A percentile compares a stretch with the other conserved stretches of the same genome.
These are phyloP conservation scores for Lactarius pseudohatsudake DNA, from an alignment of 768 basidiomycete genomes.

Conservation along the genomic window DNA sequence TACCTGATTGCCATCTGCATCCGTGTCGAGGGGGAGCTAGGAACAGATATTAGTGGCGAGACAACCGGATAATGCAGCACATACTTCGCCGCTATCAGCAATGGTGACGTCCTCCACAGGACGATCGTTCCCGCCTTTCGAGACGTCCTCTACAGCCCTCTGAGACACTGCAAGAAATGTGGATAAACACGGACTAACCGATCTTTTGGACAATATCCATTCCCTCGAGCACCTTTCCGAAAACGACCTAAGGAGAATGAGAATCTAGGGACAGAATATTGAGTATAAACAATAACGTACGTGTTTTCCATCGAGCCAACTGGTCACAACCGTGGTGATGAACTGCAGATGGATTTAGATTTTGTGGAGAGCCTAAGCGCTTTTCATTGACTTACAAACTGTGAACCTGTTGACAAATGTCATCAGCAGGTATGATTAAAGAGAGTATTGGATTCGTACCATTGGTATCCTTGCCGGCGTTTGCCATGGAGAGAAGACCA, in stretches of 20 bases:
- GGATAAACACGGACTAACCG: constrained; percentile 47
- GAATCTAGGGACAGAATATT: constrained; percentile 24
- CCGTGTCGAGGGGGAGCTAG: constrained; percentile 57
- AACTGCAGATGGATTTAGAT: constrained; percentile 54
- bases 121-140: constrained; percentile 68
- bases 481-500: constrained; percentile 92
- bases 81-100: constrained; percentile 84
- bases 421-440: constrained; percentile 21
- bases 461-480: constrained; percentile 90
- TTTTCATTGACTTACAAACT: constrained; percentile 63
- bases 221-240: constrained; percentile 89
- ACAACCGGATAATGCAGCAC: constrained; percentile 19
- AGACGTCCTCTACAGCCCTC: constrained; percentile 61
- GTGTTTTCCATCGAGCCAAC: constrained; percentile 91
- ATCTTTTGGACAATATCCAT: constrained; percentile 83
- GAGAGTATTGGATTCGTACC: constrained; percentile 46
- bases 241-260: constrained; percentile 68
- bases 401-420: constrained; percentile 56
- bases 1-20: constrained; percentile 81
- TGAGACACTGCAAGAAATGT: constrained; percentile 24
- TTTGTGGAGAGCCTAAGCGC: background rate
- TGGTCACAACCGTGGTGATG: constrained; percentile 84
- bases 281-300: constrained; percentile 41
- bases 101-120: constrained; percentile 80
- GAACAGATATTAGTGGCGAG: constrained; percentile 15